Conservation (phyloP, 2,329 filamentous ascomycete genomes). For the Trichoderma koningiopsis region DNA sequence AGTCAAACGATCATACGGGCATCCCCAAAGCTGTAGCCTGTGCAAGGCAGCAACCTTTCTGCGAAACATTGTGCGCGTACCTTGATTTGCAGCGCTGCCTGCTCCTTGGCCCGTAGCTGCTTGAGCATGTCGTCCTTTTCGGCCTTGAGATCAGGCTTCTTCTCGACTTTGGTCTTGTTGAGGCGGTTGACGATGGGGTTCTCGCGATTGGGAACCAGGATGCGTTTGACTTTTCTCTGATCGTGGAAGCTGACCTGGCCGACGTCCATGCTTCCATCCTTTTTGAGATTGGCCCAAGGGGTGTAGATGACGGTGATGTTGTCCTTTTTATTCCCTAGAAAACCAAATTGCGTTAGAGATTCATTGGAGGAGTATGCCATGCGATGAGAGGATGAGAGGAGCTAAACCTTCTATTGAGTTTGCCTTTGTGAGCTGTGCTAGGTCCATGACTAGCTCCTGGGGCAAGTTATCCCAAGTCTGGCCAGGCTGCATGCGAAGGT, state of each 20-base stretch:
- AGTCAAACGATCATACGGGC: neutral
- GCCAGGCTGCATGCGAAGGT: slow-evolving; percentile 78
- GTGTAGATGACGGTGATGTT: slow-evolving; percentile 97
- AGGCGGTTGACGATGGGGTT: slow-evolving; percentile 95
- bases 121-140: slow-evolving; percentile 78
- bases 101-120: slow-evolving; percentile 72
- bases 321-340: slow-evolving; percentile 96
- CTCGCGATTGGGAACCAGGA: slow-evolving; percentile 78
- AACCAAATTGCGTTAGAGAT: neutral
- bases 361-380: neutral
- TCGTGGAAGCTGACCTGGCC: slow-evolving; percentile 97
- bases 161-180: slow-evolving; percentile 93
- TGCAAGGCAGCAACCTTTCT: neutral
- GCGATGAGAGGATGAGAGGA: neutral
- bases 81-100: slow-evolving; percentile 61
- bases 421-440: slow-evolving; percentile 96
- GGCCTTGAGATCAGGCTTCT: slow-evolving; percentile 77
- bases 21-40: neutral
- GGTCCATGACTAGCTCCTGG: slow-evolving; percentile 74
- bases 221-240: slow-evolving; percentile 77
- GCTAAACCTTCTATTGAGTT: slow-evolving; percentile 86
- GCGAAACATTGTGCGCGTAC: slow-evolving; percentile 48
- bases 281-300: slow-evolving; percentile 93
- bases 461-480: slow-evolving; percentile 85
- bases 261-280: slow-evolving; percentile 92